Conservation (phyloP, 140 eudicot species). For the Bidens hawaiensis region DNA sequence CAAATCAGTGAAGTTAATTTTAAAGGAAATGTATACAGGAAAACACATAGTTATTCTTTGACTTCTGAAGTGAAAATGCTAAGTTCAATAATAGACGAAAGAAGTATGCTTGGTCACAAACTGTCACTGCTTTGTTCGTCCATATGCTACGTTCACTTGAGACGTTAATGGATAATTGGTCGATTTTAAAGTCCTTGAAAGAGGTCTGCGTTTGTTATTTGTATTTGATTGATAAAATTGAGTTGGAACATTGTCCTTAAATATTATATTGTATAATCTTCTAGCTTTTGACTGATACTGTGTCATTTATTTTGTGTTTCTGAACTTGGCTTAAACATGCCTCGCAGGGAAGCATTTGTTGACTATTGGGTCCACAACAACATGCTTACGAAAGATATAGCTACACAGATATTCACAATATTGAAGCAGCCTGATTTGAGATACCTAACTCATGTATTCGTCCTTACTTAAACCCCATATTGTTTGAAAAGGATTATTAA, state of each 20-base stretch:
- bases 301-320: not conserved
- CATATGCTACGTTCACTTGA: not conserved
- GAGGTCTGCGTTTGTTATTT: not conserved
- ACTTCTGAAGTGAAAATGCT: not conserved
- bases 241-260: not conserved
- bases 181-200: not conserved
- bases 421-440: conserved; percentile 76
- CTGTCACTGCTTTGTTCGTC: not conserved
- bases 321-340: conserved; percentile 18
- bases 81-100: not conserved
- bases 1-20: not conserved
- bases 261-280: not conserved
- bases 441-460: conserved; percentile 58
- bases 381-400: conserved; percentile 71
- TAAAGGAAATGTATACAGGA: not conserved
- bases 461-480: conserved; percentile 14
- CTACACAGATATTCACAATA: conserved; percentile 67
- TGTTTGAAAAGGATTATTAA: not conserved
- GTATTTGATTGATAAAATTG: not conserved
- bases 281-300: conserved; percentile 7
- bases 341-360: conserved; percentile 87
- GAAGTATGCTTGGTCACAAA: not conserved
- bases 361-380: conserved; percentile 82
- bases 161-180: not conserved
- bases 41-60: not conserved